Percentiles rank a stretch among this genome's conserved stretches.
These are phyloP conservation scores for Xylaria castorea DNA, from an alignment of 495 filamentous ascomycete species.

Conservation along the genomic window DNA sequence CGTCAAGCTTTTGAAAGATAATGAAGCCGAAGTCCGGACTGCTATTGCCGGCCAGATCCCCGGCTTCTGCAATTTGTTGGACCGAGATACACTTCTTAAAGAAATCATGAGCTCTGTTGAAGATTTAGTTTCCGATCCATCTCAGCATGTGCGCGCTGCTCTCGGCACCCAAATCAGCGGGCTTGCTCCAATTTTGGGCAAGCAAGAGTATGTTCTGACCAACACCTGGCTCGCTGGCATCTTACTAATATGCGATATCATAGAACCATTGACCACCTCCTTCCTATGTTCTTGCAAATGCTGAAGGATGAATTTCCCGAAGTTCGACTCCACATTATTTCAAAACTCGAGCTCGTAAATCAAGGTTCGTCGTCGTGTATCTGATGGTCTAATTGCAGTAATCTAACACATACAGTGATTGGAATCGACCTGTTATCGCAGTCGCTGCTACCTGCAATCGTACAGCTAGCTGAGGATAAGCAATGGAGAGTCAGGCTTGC, in stretches of 20 bases:
- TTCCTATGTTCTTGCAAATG: slow-evolving; percentile 99
- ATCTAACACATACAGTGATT: slow-evolving; percentile 68
- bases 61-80: slow-evolving; percentile 89
- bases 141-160: slow-evolving; percentile 94
- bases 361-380: slow-evolving; percentile 65
- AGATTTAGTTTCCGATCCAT: slow-evolving; percentile 92
- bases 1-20: slow-evolving; percentile 96
- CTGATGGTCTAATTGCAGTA: slow-evolving; percentile 22
- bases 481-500: slow-evolving; percentile 98
- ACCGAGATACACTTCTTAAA: slow-evolving; percentile 85
- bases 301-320: slow-evolving; percentile 99
- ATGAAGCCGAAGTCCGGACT: slow-evolving; percentile 95
- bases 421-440: slow-evolving; percentile 96
- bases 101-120: slow-evolving; percentile 98
- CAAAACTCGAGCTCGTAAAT: slow-evolving; percentile 96
- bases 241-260: slow-evolving; percentile 23
- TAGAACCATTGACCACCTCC: slow-evolving; percentile 92
- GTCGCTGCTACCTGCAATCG: slow-evolving; percentile 96
- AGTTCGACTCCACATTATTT: slow-evolving; percentile 97
- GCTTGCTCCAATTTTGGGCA: slow-evolving; percentile 94
- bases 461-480: slow-evolving; percentile 97
- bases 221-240: not conserved
- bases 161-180: slow-evolving; percentile 97
- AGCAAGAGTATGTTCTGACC: slow-evolving; percentile 79
- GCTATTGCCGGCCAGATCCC: slow-evolving; percentile 98